Percentiles rank a stretch among this genome's conserved stretches.
Evolutionary conservation across 441 rosid species (phyloP).

Genomic region (Bruguiera hainesii): DNA sequence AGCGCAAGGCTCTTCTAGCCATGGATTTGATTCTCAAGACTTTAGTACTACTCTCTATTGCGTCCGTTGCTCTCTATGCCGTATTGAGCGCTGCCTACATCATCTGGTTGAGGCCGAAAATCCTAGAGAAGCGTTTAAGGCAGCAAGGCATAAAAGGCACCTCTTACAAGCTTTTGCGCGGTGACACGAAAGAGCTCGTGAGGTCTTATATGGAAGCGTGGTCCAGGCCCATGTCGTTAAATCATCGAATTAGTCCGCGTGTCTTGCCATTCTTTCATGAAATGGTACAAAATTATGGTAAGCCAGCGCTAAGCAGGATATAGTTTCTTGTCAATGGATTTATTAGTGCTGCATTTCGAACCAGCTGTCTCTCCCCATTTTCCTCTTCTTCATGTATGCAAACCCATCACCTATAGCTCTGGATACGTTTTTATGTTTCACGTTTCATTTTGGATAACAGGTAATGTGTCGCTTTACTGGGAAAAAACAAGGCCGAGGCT

Average conservation of each 20-base stretch:
- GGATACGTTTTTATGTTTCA: too few species aligned
- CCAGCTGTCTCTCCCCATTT: too few species aligned
- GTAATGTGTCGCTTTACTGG: conserved; percentile 27
- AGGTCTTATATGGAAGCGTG: conserved; percentile 11
- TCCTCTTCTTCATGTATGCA: too few species aligned
- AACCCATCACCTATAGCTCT: too few species aligned
- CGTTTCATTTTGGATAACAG: conserved; percentile 7
- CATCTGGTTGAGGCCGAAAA: conserved; percentile 21
- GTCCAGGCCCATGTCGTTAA: conserved; percentile 17
- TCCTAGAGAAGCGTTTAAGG: conserved; percentile 13
- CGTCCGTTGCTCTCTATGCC: conserved; percentile 5
- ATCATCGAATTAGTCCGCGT: conserved; percentile 20
- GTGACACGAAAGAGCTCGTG: conserved; percentile 8
- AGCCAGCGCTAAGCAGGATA: not conserved
- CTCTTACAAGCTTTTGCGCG: conserved; percentile 13
- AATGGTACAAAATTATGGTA: conserved; percentile 23
- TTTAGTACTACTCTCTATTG: not conserved
- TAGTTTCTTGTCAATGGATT: too few species aligned
- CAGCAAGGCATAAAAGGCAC: conserved; percentile 24
- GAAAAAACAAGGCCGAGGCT: conserved; percentile 23
- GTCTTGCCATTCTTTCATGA: conserved; percentile 16
- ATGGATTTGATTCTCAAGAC: conserved; percentile 3
- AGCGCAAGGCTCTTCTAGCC: not conserved
- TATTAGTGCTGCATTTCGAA: too few species aligned
- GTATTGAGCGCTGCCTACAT: not conserved